Conservation (phyloP, 371 early-diverging fungal genomes). For the Mortierella sp. region DNA sequence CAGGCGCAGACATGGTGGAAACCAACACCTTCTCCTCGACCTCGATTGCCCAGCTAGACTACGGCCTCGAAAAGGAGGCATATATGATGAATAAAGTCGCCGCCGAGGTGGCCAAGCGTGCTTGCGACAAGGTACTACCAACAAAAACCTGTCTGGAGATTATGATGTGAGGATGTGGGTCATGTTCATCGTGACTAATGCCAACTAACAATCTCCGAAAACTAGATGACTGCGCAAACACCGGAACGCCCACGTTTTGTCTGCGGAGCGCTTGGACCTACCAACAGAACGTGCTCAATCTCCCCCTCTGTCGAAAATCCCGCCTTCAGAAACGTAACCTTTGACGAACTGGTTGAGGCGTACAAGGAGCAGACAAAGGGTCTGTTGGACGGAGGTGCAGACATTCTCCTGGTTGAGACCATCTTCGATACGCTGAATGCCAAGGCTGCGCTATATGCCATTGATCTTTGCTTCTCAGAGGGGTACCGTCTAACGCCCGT, state of each 20-base stretch:
- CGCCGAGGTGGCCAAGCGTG: constrained; percentile 85
- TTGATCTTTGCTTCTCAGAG: constrained; percentile 85
- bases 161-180: not conserved
- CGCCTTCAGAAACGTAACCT: constrained; percentile 91
- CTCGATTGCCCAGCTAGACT: constrained; percentile 92
- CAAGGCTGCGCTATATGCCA: constrained; percentile 93
- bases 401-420: constrained; percentile 93
- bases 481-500: constrained; percentile 83
- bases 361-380: constrained; percentile 91
- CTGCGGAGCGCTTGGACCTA: constrained; percentile 93
- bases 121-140: constrained; percentile 77
- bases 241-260: constrained; percentile 84
- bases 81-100: constrained; percentile 94
- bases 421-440: constrained; percentile 96
- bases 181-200: too few relatives aligned
- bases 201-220: not conserved
- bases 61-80: constrained; percentile 82
- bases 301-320: constrained; percentile 97
- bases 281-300: constrained; percentile 95
- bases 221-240: constrained; percentile 63
- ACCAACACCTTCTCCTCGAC: constrained; percentile 95
- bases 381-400: constrained; percentile 92
- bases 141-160: not conserved
- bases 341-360: constrained; percentile 90
- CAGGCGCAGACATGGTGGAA: constrained; percentile 94